Conservation (phyloP, 2,329 filamentous ascomycete species). For the Paraconiothyrium sp. region DNA sequence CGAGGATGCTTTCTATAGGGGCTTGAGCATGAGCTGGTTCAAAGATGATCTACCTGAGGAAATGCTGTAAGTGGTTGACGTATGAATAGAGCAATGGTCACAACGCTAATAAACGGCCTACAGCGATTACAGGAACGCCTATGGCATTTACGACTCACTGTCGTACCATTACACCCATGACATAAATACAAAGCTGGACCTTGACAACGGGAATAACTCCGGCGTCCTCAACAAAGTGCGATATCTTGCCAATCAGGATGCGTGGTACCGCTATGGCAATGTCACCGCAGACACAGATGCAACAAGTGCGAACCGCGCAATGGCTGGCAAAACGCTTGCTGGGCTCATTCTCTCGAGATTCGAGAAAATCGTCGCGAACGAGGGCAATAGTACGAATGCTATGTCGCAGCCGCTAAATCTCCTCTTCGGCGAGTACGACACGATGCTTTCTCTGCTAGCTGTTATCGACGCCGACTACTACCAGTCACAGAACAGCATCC, state of each 20-base stretch:
- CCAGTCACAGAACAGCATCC: slow-evolving; percentile 17
- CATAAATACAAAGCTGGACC: slow-evolving; percentile 45
- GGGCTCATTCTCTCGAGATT: slow-evolving; percentile 38
- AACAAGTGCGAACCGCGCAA: slow-evolving; percentile 32
- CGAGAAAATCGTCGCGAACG: slow-evolving; percentile 27
- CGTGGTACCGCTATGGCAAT: slow-evolving; percentile 56
- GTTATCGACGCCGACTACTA: slow-evolving; percentile 35
- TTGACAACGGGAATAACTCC: slow-evolving; percentile 39
- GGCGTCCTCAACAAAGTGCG: slow-evolving; percentile 42
- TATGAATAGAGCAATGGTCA: background rate
- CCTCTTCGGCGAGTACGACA: slow-evolving; percentile 45
- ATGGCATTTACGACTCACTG: slow-evolving; percentile 65
- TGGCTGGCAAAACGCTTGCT: slow-evolving; percentile 43
- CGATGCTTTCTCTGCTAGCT: slow-evolving; percentile 44
- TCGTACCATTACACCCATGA: slow-evolving; percentile 65
- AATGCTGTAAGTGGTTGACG: slow-evolving; percentile 34
- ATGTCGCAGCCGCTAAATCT: slow-evolving; percentile 55
- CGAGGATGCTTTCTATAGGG: slow-evolving; percentile 56
- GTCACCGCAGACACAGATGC: slow-evolving; percentile 39
- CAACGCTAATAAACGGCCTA: background rate
- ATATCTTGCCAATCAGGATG: slow-evolving; percentile 60
- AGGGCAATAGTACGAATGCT: slow-evolving; percentile 33
- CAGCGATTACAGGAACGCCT: slow-evolving; percentile 63
- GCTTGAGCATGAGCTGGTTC: slow-evolving; percentile 56
- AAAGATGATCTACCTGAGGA: slow-evolving; percentile 51